A percentile compares a stretch with the other conserved stretches of the same genome.
Evolutionary conservation across 176 grass and related monocot genomes (phyloP).

Genomic region (Elymus sibiricus): DNA sequence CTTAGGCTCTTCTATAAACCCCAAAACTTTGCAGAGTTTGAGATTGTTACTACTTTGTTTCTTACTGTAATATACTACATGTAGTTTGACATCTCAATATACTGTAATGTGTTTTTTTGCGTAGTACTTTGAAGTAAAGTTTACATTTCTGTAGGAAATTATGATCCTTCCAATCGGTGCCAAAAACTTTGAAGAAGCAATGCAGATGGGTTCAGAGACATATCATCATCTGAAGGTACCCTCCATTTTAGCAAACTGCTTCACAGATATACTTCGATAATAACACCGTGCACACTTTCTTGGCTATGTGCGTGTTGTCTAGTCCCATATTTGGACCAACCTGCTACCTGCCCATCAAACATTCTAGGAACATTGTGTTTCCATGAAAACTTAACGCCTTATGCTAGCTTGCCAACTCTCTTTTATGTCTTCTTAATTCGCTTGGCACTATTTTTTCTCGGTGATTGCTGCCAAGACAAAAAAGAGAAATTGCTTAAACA

Average conservation of each 20-base stretch:
- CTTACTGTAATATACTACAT: slow-evolving; percentile 3
- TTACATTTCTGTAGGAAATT: slow-evolving; percentile 75
- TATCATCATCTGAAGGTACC: slow-evolving; percentile 96
- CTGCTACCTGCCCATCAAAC: slow-evolving; percentile 5
- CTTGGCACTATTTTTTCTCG: not conserved
- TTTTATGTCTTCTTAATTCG: not conserved
- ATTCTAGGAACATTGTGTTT: not conserved
- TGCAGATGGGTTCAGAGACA: slow-evolving; percentile 92
- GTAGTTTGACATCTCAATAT: not conserved
- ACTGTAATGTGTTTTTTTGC: not conserved
- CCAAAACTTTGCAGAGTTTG: not conserved
- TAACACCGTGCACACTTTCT: not conserved
- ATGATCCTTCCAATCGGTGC: slow-evolving; percentile 90
- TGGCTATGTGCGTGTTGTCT: not conserved
- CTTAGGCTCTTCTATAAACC: not conserved
- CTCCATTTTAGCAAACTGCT: slow-evolving; percentile 9
- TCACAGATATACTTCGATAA: not conserved
- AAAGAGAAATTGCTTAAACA: not conserved
- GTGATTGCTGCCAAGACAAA: not conserved
- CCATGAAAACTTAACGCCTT: not conserved
- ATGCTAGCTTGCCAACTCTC: not conserved
- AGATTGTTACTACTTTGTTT: slow-evolving; percentile 11
- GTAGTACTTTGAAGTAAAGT: slow-evolving; percentile 9
- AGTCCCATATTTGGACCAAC: slow-evolving; percentile 3
- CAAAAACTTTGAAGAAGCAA: slow-evolving; percentile 87